Base-by-base conservation (phyloP, 352 stramenopile species). In the Globisporangium sylvaticum region DNA sequence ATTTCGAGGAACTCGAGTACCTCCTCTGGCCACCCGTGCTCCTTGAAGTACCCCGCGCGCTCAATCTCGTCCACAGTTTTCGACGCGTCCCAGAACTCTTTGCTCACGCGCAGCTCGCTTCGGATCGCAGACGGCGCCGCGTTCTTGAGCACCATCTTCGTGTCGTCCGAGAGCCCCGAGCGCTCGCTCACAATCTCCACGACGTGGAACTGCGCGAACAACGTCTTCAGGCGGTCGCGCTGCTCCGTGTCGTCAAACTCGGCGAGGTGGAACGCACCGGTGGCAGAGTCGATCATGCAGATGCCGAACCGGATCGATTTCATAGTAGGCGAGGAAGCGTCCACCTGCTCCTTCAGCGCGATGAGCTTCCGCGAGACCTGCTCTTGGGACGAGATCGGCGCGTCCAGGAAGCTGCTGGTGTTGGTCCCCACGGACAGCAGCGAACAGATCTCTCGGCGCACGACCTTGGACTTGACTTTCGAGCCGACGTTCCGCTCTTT, bases 221-320 rank as follows among this genome's bases (percentile, higher is more conserved):
- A 75, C 24, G 97, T 99, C 65, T 98, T 94, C 60, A 99, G 84
- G 1, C 96, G 84, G 57, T 97, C 96, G 55, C 96, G 89, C 62
- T 99, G 90, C 32, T 94, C 80, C 64, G 98, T 96, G 78, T 99
- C 98, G 14, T 96, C 88, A 85, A 99, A 99, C 70, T 99, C 94
- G 5, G 96, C 95, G 3, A 99, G 58, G 42, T 96, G 96, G 50
- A 99, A 95, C 2, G 81, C 87, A 3, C 90, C 95, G 2, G 91
- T 97, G 3, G 95, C 83, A 29, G 92, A 97, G 78, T 99, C 96
- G 4, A 98, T 88, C 59, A 99, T 83, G 44, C 91, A 98, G 27
- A 99, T 83, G 46, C 98, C 97, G 72, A 98, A 98, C 4, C 84
- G 83, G 15, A 90, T 67, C 7, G 62, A 74, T 64, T 79, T 87